These are phyloP conservation scores for Botryotinia globosa DNA, from an alignment of 2,329 filamentous ascomycete species.

Conservation along the genomic window DNA sequence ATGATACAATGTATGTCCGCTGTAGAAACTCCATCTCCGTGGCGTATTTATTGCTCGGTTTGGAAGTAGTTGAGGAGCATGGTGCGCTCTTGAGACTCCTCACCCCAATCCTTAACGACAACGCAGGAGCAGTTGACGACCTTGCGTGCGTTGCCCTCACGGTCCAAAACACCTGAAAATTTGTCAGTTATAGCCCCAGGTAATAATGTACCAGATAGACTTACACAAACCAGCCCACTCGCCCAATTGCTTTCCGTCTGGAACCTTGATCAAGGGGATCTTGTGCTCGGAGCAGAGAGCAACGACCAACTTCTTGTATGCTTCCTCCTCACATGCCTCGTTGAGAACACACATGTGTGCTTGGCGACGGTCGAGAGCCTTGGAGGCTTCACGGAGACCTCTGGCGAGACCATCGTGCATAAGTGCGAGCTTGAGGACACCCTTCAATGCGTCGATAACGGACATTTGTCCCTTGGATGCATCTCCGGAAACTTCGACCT, in stretches of 20 bases:
- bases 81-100: constrained; percentile 98
- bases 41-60: constrained; percentile 65
- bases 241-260: constrained; percentile 98
- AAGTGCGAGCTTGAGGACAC: constrained; percentile 95
- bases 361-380: constrained; percentile 97
- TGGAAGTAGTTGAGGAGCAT: constrained; percentile 99
- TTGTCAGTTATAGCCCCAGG: constrained; percentile 25
- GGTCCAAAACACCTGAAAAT: constrained; percentile 84
- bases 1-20: constrained; percentile 36
- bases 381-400: constrained; percentile 96
- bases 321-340: constrained; percentile 99
- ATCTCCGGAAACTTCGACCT: constrained; percentile 96
- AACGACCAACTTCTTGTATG: constrained; percentile 99
- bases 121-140: constrained; percentile 99
- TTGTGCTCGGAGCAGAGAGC: constrained; percentile 99
- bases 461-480: constrained; percentile 91
- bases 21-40: constrained; percentile 34
- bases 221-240: constrained; percentile 99
- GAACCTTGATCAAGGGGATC: constrained; percentile 99
- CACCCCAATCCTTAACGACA: constrained; percentile 99
- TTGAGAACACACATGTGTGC: constrained; percentile 99
- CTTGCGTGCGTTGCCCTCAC: constrained; percentile 99
- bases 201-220: constrained; percentile 45
- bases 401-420: constrained; percentile 99
- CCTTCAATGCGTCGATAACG: constrained; percentile 97